A percentile compares a stretch with the other conserved stretches of the same genome.
phyloP scores from a whole-genome alignment of 2,329 filamentous ascomycete species.

The Diaporthe vaccinii region DNA sequence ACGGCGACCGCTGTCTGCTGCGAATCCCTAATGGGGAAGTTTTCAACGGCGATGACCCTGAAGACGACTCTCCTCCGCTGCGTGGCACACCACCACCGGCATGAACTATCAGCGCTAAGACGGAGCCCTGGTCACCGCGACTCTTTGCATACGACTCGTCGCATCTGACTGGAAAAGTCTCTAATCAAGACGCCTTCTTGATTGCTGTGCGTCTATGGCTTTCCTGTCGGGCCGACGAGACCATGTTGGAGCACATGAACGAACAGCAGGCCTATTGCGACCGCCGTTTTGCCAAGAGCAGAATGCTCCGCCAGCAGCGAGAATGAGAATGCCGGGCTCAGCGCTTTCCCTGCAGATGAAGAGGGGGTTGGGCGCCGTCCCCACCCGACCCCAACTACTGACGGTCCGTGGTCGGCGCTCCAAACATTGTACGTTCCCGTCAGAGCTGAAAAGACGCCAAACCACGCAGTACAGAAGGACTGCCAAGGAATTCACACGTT shows the following conservation, averaged over 20 bases:
- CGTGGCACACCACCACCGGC: slow-evolving; percentile 17
- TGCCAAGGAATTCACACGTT: background rate
- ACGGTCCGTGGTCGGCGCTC: slow-evolving; percentile 1
- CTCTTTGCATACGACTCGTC: background rate
- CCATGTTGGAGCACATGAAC: background rate
- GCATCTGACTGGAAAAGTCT: background rate
- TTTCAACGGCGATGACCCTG: background rate
- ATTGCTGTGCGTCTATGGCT: background rate
- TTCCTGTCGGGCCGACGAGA: slow-evolving; percentile 21
- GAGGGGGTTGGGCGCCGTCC: slow-evolving; percentile 17
- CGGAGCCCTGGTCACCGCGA: background rate
- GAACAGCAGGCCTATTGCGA: background rate
- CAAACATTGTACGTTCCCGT: background rate
- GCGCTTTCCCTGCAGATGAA: background rate
- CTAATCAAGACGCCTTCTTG: background rate
- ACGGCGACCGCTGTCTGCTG: background rate
- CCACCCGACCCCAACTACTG: background rate
- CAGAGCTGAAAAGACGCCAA: background rate
- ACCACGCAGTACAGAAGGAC: background rate
- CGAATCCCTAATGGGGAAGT: background rate
- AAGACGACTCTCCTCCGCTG: background rate
- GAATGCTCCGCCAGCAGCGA: background rate
- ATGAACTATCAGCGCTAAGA: slow-evolving; percentile 7
- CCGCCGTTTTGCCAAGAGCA: background rate
- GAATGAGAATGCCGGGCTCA: background rate